phyloP scores from a whole-genome alignment of 306 rosid genomes.

The Betula pendula region DNA sequence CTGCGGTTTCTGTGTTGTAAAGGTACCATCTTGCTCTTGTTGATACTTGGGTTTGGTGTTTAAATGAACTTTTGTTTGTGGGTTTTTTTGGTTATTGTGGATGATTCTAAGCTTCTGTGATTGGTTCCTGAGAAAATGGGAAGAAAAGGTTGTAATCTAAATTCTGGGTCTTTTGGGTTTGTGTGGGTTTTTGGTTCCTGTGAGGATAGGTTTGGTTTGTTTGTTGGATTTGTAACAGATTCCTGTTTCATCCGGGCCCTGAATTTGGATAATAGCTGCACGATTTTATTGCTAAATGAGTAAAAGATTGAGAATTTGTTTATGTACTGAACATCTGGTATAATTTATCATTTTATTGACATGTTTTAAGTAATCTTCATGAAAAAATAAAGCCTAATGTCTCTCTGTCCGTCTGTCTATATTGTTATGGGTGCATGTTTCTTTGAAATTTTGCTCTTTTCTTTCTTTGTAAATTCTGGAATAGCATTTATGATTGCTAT shows the following conservation, averaged over 20 bases:
- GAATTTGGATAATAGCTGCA: constrained; percentile 25
- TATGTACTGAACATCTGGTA: constrained; percentile 24
- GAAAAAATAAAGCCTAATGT: background rate
- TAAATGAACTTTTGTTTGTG: background rate
- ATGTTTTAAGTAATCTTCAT: background rate
- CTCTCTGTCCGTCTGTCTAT: constrained; percentile 1
- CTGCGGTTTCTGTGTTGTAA: background rate
- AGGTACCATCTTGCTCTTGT: background rate
- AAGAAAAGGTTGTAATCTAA: background rate
- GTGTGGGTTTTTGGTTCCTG: constrained; percentile 2
- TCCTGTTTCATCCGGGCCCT: constrained; percentile 31
- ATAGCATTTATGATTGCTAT: constrained; percentile 19
- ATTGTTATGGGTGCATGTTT: constrained; percentile 24
- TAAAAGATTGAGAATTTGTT: constrained; percentile 6
- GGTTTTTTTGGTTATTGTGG: background rate
- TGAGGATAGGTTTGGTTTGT: constrained; percentile 27
- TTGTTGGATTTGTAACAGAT: constrained; percentile 38
- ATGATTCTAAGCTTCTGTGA: background rate
- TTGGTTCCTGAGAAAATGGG: background rate
- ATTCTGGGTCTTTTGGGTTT: background rate
- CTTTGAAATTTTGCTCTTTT: constrained; percentile 27
- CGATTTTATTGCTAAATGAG: constrained; percentile 14
- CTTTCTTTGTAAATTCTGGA: constrained; percentile 17
- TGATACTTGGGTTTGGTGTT: constrained; percentile 6
- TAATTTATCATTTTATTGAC: background rate